Evolutionary conservation across 2,329 filamentous ascomycete genomes (phyloP).

Genomic region (Sclerotinia glacialis): DNA sequence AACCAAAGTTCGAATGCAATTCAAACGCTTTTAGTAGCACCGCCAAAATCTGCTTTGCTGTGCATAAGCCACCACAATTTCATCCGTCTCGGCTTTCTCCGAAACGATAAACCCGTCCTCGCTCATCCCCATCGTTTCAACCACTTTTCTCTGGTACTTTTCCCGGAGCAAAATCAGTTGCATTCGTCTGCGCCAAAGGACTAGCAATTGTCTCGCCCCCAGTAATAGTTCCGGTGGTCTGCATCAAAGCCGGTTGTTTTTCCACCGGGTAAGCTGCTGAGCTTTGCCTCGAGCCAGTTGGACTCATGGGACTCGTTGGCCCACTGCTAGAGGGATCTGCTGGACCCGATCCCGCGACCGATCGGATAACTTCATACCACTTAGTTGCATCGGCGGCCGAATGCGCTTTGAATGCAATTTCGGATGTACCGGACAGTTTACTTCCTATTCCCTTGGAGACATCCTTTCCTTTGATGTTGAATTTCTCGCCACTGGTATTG

Average conservation of each 20-base stretch:
- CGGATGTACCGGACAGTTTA: slow-evolving; percentile 75
- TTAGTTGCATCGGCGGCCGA: slow-evolving; percentile 75
- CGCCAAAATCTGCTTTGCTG: background rate
- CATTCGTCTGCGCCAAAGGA: slow-evolving; percentile 23
- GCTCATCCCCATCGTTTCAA: background rate
- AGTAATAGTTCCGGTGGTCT: slow-evolving; percentile 32
- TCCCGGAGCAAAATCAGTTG: slow-evolving; percentile 1
- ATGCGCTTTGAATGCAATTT: slow-evolving; percentile 85
- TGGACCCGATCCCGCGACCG: slow-evolving; percentile 30
- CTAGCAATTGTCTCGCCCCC: slow-evolving; percentile 33
- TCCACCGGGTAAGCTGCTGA: slow-evolving; percentile 24
- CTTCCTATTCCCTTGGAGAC: slow-evolving; percentile 74
- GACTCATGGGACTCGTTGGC: slow-evolving; percentile 31
- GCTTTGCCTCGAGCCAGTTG: slow-evolving; percentile 26
- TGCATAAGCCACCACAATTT: background rate
- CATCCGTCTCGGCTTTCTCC: background rate
- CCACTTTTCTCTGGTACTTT: slow-evolving; percentile 5
- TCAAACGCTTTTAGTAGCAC: background rate
- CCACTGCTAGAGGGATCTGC: slow-evolving; percentile 25
- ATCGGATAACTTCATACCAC: slow-evolving; percentile 72
- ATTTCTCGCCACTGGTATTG: slow-evolving; percentile 70
- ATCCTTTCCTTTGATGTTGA: slow-evolving; percentile 95
- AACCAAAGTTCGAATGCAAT: background rate
- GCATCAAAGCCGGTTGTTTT: slow-evolving; percentile 29
- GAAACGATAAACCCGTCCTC: background rate